Conservation (phyloP, 2,329 filamentous ascomycete species). For the Cytospora schulzeri region DNA sequence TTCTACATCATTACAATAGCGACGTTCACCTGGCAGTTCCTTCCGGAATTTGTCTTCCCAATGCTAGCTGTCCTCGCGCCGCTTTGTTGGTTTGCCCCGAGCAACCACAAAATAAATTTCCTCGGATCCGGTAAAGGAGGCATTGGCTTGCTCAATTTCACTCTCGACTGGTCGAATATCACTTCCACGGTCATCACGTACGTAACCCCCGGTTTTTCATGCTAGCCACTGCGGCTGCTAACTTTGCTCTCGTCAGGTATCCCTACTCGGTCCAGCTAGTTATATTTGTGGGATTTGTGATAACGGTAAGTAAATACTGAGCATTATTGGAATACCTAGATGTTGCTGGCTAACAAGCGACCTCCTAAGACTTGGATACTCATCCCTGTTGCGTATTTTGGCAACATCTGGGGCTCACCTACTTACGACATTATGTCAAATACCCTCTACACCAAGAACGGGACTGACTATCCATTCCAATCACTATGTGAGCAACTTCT, state of each 20-base stretch:
- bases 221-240: background rate
- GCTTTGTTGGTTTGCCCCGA: conserved; percentile 31
- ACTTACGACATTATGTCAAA: conserved; percentile 32
- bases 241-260: background rate
- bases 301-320: conserved; percentile 8
- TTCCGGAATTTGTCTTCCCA: conserved; percentile 30
- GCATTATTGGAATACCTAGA: background rate
- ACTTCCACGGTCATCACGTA: conserved; percentile 30
- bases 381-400: conserved; percentile 31
- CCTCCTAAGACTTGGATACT: conserved; percentile 29
- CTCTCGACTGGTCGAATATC: conserved; percentile 32
- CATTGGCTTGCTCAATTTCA: conserved; percentile 30
- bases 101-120: conserved; percentile 31
- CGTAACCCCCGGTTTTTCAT: background rate
- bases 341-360: background rate
- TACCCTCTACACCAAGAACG: conserved; percentile 28
- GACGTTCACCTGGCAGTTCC: conserved; percentile 30
- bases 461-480: conserved; percentile 27
- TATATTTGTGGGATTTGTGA: conserved; percentile 29
- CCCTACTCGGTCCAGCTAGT: conserved; percentile 26
- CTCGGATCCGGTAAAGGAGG: conserved; percentile 30
- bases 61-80: conserved; percentile 30
- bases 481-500: conserved; percentile 4
- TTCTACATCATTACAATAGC: conserved; percentile 26
- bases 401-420: conserved; percentile 29